Percentiles rank a stretch among this genome's conserved stretches.
These are phyloP conservation scores for Acacia confusa DNA, from an alignment of 306 rosid species.

Conservation along the genomic window DNA sequence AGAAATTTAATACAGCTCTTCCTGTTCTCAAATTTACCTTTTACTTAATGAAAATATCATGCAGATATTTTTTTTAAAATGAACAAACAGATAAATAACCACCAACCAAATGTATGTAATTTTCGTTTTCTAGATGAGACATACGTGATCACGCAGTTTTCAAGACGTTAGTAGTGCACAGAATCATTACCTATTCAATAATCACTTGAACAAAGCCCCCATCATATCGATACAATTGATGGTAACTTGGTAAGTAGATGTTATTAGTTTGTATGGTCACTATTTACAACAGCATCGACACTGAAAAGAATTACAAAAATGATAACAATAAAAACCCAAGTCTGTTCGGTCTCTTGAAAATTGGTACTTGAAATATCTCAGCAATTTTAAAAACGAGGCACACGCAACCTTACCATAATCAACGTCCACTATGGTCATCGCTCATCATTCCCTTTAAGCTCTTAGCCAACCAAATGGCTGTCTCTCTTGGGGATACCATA, in stretches of 20 bases:
- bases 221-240: constrained; percentile 37
- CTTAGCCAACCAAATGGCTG: constrained; percentile 97
- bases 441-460: constrained; percentile 97
- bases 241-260: constrained; percentile 26
- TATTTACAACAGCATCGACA: constrained; percentile 79
- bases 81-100: background rate
- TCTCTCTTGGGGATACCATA: constrained; percentile 97
- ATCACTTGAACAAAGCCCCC: constrained; percentile 8
- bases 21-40: background rate
- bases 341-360: constrained; percentile 38
- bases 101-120: background rate
- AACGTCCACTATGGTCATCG: constrained; percentile 64
- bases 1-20: background rate
- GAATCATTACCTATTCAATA: background rate
- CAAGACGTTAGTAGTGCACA: background rate
- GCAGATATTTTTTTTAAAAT: background rate
- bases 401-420: constrained; percentile 48
- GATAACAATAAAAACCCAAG: constrained; percentile 20
- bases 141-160: background rate
- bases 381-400: constrained; percentile 36
- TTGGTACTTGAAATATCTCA: constrained; percentile 48
- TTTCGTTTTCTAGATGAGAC: background rate
- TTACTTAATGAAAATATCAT: background rate
- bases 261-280: constrained; percentile 56
- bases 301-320: constrained; percentile 64